phyloP scores from a whole-genome alignment of 192 early-diverging fungal genomes.

The Backusella parvicylindrica region DNA sequence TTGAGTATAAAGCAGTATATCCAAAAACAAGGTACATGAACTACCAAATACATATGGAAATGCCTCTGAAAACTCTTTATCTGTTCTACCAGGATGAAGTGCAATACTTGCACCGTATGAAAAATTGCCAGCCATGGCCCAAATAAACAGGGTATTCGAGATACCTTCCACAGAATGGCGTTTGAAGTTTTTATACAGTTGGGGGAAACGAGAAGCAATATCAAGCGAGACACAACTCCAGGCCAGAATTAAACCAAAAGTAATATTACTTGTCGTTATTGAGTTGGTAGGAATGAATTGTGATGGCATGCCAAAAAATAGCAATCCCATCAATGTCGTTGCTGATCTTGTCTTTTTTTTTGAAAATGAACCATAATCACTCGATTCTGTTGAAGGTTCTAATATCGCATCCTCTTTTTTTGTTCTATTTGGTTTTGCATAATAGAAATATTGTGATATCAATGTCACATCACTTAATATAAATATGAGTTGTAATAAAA shows the following conservation, averaged over 20 bases:
- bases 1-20: conserved; percentile 55
- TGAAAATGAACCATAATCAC: background rate
- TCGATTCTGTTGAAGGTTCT: background rate
- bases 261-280: background rate
- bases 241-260: conserved; percentile 55
- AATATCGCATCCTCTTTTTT: background rate
- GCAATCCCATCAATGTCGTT: background rate
- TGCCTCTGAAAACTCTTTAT: conserved; percentile 16
- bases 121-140: conserved; percentile 64
- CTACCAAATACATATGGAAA: conserved; percentile 60
- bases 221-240: conserved; percentile 64
- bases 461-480: background rate
- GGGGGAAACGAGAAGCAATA: conserved; percentile 67
- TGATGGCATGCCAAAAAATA: conserved; percentile 4
- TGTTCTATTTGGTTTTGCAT: background rate
- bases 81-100: conserved; percentile 24
- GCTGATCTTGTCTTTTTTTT: background rate
- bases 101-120: conserved; percentile 55
- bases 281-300: background rate
- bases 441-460: background rate
- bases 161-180: conserved; percentile 62
- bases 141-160: conserved; percentile 65
- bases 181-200: conserved; percentile 63
- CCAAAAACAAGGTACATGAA: conserved; percentile 61
- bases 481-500: background rate